Evolutionary conservation across 176 grass and related monocot species (phyloP), one percentile per base, ranked within the genome.

Genomic region (Oryza officinalis): DNA sequence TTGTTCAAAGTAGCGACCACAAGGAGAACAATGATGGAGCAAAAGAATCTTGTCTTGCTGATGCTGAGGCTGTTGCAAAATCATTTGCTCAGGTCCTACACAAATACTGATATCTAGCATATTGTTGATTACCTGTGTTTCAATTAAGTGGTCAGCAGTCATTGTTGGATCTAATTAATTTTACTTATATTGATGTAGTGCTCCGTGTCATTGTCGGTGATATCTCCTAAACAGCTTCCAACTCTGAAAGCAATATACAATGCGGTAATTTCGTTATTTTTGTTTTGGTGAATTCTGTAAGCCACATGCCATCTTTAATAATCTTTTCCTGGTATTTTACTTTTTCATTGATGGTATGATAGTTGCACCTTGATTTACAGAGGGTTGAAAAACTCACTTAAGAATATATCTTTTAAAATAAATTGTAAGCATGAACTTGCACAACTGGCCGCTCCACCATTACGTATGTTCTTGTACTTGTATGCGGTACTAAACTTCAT

Each of bases 191-290:
- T 43, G 45, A 30, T 95, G 91, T 79, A 95, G 96, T 95, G 91
- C 65, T 87, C 80, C 63, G 54, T 95, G 28, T 95, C 96, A 37
- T 74, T 97, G 70, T 97, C 93, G 4, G 93, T 98, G 81, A 86
- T 98, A 88, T 95, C 96, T 49, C 96, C 96, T 61, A 95, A 95
- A 64, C 96, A 95, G 41, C 85, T 95, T 85, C 93, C 93, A n/a
- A 93, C 92, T 80, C 67, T 97, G 54, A 94, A 88, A 72, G 90
- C 90, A 23, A 87, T 97, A 90, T 97, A 97, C 71, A 97, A 91
- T 84, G 92, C 88, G 88, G 95, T 97, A 97, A 79, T 75, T 47
- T 61, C 23, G 9, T 78, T 57, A 67, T 44, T 80, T 86, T 67
- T 43, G 5, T 80, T 80, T 15, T 75, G 71, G 27, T 14, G 25